Percentiles rank a stretch among this genome's conserved stretches.
phyloP scores from a whole-genome alignment of 2,329 filamentous ascomycete species.

The Cladosporium colombiae region DNA sequence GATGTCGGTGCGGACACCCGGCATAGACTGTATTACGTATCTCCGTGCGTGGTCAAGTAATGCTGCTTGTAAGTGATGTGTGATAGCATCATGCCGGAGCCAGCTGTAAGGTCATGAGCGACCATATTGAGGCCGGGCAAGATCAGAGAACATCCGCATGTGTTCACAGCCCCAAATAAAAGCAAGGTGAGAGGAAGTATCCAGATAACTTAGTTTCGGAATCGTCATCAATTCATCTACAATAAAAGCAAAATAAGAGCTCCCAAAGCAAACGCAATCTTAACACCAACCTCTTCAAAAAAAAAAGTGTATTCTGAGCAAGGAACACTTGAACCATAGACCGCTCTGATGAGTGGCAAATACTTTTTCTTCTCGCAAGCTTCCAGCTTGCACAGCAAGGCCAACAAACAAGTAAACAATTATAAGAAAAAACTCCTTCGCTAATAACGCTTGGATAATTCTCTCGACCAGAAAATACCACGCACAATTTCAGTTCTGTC shows the following conservation, averaged over 20 bases:
- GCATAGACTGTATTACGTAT: too few species aligned
- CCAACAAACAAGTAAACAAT: neutral
- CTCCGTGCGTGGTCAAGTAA: too few species aligned
- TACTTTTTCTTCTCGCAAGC: neutral
- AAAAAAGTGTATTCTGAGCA: neutral
- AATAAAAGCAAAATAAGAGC: neutral
- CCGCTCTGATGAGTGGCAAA: neutral
- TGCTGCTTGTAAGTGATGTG: too few species aligned
- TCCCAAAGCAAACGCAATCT: neutral
- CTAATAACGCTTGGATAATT: neutral
- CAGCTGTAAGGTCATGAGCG: too few species aligned
- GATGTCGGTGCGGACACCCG: too few species aligned
- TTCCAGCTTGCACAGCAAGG: neutral
- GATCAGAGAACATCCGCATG: too few species aligned
- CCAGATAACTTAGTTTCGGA: too few species aligned
- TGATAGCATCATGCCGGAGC: too few species aligned
- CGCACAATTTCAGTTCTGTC: neutral
- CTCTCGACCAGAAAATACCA: neutral
- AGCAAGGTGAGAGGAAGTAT: too few species aligned
- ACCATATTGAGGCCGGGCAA: too few species aligned
- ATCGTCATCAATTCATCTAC: neutral
- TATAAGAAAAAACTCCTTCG: constrained; percentile 2
- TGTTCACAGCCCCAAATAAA: too few species aligned
- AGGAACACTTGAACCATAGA: neutral
- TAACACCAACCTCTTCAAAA: neutral